Evolutionary conservation across 257 asterid genomes (phyloP).

Genomic region (Avicennia marina): DNA sequence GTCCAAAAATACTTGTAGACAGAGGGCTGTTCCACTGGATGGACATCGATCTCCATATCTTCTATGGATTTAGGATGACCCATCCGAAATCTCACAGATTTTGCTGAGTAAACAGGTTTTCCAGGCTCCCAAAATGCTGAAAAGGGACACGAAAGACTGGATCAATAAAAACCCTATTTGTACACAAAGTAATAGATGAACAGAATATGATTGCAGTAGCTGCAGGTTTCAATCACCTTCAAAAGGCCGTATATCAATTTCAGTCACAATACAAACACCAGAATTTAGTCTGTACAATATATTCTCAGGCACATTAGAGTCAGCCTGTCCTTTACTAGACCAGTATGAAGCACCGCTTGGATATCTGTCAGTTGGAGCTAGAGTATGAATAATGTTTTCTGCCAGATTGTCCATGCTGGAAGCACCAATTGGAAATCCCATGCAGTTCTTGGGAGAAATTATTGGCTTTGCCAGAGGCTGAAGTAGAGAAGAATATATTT

Average conservation of each 20-base stretch:
- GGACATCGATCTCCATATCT: conserved; percentile 18
- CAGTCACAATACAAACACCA: conserved; percentile 37
- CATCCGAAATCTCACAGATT: conserved; percentile 46
- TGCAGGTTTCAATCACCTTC: conserved; percentile 37
- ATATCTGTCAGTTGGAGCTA: conserved; percentile 29
- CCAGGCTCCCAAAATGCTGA: conserved; percentile 41
- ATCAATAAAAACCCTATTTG: background rate
- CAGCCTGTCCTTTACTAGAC: conserved; percentile 54
- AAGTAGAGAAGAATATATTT: conserved; percentile 33
- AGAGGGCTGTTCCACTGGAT: conserved; percentile 30
- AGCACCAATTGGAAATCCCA: conserved; percentile 38
- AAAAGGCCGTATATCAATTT: conserved; percentile 47
- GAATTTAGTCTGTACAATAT: conserved; percentile 35
- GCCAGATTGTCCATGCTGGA: conserved; percentile 47
- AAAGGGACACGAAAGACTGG: background rate
- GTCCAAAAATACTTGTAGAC: conserved; percentile 55
- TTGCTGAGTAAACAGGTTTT: conserved; percentile 56
- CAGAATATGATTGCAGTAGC: conserved; percentile 8
- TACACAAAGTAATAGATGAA: background rate
- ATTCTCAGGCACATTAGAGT: conserved; percentile 50
- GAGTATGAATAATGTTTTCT: conserved; percentile 29
- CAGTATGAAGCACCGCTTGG: conserved; percentile 32
- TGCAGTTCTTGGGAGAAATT: conserved; percentile 24
- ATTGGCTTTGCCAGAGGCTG: conserved; percentile 25
- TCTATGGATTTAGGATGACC: conserved; percentile 38